phyloP scores from a whole-genome alignment of 78 protist species.

The Creolimax fragrantissima region DNA sequence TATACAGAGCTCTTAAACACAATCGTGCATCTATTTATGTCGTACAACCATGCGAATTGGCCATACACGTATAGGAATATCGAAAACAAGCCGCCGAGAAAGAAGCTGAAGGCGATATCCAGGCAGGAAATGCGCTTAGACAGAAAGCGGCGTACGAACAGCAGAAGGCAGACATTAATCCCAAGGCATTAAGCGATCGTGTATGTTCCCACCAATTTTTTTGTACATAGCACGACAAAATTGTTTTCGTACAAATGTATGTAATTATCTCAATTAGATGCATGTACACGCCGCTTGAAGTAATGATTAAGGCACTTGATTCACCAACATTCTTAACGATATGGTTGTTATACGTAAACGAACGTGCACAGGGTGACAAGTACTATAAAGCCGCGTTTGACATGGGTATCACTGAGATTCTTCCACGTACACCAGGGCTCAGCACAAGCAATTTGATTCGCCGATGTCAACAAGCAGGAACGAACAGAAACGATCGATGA shows the following conservation, averaged over 20 bases:
- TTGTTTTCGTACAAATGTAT: no score
- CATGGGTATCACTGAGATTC: slow-evolving; percentile 23
- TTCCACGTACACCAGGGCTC: slow-evolving; percentile 40
- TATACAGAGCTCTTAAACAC: neutral
- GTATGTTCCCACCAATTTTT: neutral
- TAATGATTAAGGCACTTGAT: no score
- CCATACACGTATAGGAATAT: neutral
- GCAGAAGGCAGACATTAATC: neutral
- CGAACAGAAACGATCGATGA: neutral
- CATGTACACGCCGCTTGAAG: no score
- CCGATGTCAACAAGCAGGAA: neutral
- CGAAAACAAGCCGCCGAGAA: neutral
- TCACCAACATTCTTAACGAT: no score
- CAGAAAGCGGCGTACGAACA: neutral
- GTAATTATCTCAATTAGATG: no score
- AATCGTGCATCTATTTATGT: neutral
- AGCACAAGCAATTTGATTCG: slow-evolving; percentile 30
- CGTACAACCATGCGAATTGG: no score
- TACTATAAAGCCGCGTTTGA: slow-evolving; percentile 27
- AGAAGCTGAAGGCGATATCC: neutral
- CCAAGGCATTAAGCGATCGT: neutral
- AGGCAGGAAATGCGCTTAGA: neutral
- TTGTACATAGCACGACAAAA: no score
- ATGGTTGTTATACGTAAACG: no score
- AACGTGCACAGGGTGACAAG: neutral